A percentile compares a stretch with the other conserved stretches of the same genome.
Conservation (phyloP, 23 red algal genomes). For the Gracilaria caudata region DNA sequence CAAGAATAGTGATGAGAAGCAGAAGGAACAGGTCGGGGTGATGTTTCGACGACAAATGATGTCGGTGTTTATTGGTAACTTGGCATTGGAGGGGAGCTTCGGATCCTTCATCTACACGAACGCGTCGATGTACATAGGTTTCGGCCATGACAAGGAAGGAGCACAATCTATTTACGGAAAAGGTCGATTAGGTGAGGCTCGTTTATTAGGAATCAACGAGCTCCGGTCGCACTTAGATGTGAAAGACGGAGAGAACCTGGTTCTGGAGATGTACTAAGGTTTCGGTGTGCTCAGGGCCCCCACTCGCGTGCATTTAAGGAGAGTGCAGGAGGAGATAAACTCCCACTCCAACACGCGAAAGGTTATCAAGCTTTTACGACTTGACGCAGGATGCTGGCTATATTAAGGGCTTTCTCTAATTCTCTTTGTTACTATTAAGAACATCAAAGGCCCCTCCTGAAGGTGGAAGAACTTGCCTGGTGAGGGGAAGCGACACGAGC, state of each 20-base stretch:
- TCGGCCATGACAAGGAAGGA: constrained; percentile 28
- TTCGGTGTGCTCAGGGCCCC: not conserved
- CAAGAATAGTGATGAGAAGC: not conserved
- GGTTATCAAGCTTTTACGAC: not conserved
- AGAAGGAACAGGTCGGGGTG: constrained; percentile 17
- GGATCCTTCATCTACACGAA: constrained; percentile 43
- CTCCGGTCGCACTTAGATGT: constrained; percentile 20
- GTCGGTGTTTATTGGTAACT: constrained; percentile 29
- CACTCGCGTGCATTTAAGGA: too few species aligned
- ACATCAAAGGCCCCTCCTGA: constrained; percentile 9
- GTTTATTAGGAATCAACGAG: constrained; percentile 52
- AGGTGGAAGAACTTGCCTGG: not conserved
- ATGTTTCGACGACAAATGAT: constrained; percentile 27
- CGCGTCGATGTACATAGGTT: constrained; percentile 28
- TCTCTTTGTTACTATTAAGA: not conserved
- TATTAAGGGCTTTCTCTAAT: not conserved
- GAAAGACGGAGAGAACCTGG: not conserved
- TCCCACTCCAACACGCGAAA: not conserved
- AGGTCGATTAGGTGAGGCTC: constrained; percentile 27
- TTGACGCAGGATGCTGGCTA: not conserved
- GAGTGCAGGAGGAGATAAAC: too few species aligned
- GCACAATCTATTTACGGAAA: constrained; percentile 32
- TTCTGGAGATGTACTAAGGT: constrained; percentile 4
- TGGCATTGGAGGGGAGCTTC: constrained; percentile 53
- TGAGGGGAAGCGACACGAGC: not conserved